Conservation (phyloP, 371 early-diverging fungal genomes). For the Mucor circinelloides region DNA sequence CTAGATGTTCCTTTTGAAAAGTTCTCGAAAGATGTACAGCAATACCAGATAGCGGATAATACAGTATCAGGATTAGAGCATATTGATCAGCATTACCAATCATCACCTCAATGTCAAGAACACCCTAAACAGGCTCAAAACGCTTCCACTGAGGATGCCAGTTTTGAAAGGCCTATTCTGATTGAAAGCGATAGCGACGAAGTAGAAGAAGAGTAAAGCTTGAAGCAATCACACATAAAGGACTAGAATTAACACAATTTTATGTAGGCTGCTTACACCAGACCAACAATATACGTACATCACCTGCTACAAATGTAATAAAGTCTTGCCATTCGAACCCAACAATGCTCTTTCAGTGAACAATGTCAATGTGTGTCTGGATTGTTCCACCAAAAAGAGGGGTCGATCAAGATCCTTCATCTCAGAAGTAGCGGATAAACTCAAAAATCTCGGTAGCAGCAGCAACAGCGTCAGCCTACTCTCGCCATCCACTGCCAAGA, state of each 20-base stretch:
- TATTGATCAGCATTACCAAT: background rate
- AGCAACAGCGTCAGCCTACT: conserved; percentile 1
- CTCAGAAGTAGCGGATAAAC: conserved; percentile 19
- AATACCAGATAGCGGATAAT: background rate
- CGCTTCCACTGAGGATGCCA: background rate
- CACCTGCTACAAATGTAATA: conserved; percentile 14
- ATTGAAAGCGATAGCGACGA: conserved; percentile 31
- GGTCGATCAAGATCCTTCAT: conserved; percentile 24
- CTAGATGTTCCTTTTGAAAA: conserved; percentile 18
- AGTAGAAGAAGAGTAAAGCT: conserved; percentile 24
- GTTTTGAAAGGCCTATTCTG: conserved; percentile 22
- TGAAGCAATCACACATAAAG: background rate
- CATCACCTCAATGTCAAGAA: background rate
- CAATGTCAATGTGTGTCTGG: conserved; percentile 5
- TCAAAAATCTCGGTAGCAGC: conserved; percentile 17
- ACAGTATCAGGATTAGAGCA: background rate
- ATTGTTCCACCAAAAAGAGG: conserved; percentile 13
- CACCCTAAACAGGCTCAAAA: background rate
- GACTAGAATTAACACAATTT: background rate
- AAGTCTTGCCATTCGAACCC: background rate
- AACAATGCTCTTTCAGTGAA: background rate
- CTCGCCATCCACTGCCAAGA: background rate
- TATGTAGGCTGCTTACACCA: background rate
- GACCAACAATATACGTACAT: background rate
- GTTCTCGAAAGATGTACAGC: background rate